A percentile compares a stretch with the other conserved stretches of the same genome.
Evolutionary conservation across 371 early-diverging fungal genomes (phyloP).

Genomic region (Mucor circinelloides): DNA sequence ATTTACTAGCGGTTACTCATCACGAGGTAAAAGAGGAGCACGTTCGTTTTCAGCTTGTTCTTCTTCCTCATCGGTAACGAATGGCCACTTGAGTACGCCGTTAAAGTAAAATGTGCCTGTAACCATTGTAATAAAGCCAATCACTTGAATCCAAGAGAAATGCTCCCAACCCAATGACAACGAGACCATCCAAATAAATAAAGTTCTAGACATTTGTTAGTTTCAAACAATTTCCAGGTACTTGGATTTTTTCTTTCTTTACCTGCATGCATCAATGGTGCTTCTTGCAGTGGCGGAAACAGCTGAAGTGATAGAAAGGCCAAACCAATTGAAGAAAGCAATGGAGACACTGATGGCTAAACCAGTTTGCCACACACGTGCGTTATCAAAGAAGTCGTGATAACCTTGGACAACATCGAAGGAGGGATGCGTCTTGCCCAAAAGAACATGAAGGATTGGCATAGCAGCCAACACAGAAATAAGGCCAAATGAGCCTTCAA

Average conservation of each 20-base stretch:
- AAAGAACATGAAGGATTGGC: conserved; percentile 75
- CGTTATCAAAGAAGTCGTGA: conserved; percentile 68
- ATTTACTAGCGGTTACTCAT: not conserved
- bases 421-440: conserved; percentile 65
- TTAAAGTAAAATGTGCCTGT: conserved; percentile 93
- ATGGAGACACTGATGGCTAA: conserved; percentile 85
- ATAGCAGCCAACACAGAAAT: conserved; percentile 69
- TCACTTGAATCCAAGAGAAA: conserved; percentile 89
- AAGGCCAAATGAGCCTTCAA: conserved; percentile 92
- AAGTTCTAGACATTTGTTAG: conserved; percentile 56
- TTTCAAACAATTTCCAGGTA: not conserved
- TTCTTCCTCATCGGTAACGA: conserved; percentile 20
- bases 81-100: conserved; percentile 68
- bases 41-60: conserved; percentile 32
- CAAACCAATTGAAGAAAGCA: conserved; percentile 94
- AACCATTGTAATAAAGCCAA: conserved; percentile 81
- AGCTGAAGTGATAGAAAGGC: conserved; percentile 84
- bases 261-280: conserved; percentile 93
- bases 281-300: conserved; percentile 89
- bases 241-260: conserved; percentile 9
- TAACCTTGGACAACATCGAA: conserved; percentile 83
- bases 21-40: conserved; percentile 32
- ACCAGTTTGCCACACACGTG: conserved; percentile 74
- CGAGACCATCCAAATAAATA: conserved; percentile 94
- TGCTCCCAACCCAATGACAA: conserved; percentile 92